Evolutionary conservation across 1,284 basidiomycete genomes (phyloP).

Genomic region (Xerocomus cyaneibrunnescens): DNA sequence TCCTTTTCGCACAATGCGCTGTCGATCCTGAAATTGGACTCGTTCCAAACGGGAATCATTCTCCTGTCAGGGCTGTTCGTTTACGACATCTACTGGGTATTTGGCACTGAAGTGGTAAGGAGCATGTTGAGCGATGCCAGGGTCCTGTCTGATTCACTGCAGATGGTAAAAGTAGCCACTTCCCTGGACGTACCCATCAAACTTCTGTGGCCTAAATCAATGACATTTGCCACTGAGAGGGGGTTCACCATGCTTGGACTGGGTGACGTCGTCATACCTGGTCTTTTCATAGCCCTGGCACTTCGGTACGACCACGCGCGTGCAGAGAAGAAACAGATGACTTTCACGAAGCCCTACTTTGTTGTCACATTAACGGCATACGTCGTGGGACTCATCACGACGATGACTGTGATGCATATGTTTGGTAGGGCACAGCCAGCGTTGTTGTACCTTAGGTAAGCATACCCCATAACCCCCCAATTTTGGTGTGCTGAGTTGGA

Average conservation of each 20-base stretch:
- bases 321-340: constrained; percentile 31
- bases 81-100: constrained; percentile 92
- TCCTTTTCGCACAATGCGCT: constrained; percentile 86
- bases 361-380: constrained; percentile 72
- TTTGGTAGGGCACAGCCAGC: constrained; percentile 88
- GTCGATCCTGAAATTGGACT: constrained; percentile 83
- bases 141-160: constrained; percentile 3
- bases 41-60: constrained; percentile 85
- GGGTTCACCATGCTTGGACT: constrained; percentile 93
- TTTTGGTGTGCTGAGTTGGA: constrained; percentile 8
- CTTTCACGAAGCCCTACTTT: constrained; percentile 81
- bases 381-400: constrained; percentile 71
- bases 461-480: constrained; percentile 5
- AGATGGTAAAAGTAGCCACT: constrained; percentile 94
- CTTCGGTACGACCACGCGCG: constrained; percentile 83
- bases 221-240: constrained; percentile 50
- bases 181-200: constrained; percentile 95
- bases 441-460: constrained; percentile 86
- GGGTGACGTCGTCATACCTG: constrained; percentile 89
- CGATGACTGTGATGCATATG: constrained; percentile 88
- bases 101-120: constrained; percentile 76
- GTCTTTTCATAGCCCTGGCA: constrained; percentile 86
- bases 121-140: background rate
- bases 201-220: constrained; percentile 79
- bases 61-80: constrained; percentile 81